Evolutionary conservation across 257 asterid species (phyloP).

Genomic region (Orobanche coerulescens): DNA sequence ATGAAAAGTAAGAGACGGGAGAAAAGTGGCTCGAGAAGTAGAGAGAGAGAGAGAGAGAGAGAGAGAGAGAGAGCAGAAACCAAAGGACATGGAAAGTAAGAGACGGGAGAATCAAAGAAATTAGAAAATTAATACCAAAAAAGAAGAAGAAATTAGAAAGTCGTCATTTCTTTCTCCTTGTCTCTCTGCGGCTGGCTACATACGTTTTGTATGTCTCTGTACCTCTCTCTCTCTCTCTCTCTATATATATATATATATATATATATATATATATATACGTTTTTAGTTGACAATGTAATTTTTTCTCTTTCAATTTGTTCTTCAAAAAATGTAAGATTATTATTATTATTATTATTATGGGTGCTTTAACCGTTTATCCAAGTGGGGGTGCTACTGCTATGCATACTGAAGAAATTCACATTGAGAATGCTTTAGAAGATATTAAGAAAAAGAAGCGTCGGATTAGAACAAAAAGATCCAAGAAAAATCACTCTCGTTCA

Average conservation of each 20-base stretch:
- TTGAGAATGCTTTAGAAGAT: not conserved
- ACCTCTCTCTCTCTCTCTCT: not conserved
- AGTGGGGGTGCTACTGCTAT: not conserved
- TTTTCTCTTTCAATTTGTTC: not conserved
- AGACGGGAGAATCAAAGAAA: not conserved
- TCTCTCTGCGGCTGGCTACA: too few relatives aligned
- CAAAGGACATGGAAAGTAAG: not conserved
- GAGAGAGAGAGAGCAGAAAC: not conserved
- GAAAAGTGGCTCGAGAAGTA: too few relatives aligned
- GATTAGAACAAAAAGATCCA: conserved; percentile 6
- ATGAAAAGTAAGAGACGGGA: too few relatives aligned
- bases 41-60: not conserved
- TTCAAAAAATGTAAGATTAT: not conserved
- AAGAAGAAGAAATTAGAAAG: not conserved
- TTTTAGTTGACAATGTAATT: not conserved
- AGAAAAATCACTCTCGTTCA: conserved; percentile 4
- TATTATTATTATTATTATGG: not conserved
- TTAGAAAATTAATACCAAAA: not conserved
- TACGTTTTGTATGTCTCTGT: not conserved
- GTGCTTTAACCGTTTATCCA: not conserved
- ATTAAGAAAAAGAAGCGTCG: conserved; percentile 17
- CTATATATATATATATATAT: not conserved
- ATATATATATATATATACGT: too few relatives aligned
- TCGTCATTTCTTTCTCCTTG: conserved; percentile 14
- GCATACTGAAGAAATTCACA: not conserved